phyloP scores from a whole-genome alignment of 129 eudicot species.

The Escallonia herrerae region DNA sequence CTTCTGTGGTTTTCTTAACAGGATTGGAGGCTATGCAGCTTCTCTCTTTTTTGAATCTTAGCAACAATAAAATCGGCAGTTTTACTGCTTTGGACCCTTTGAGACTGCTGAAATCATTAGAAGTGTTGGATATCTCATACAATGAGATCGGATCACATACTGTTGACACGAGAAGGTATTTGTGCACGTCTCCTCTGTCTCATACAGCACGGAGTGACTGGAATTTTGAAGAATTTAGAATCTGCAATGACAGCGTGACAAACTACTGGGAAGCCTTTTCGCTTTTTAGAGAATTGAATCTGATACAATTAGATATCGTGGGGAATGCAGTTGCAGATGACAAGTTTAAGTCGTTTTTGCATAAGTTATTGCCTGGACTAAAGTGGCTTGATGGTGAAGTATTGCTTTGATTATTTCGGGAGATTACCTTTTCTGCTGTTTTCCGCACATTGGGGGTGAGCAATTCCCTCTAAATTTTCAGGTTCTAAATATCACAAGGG shows the following conservation, averaged over 20 bases:
- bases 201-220: constrained; percentile 43
- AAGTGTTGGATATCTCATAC: constrained; percentile 58
- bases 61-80: constrained; percentile 63
- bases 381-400: constrained; percentile 74
- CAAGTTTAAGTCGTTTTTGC: constrained; percentile 34
- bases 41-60: constrained; percentile 69
- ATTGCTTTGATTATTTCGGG: constrained; percentile 15
- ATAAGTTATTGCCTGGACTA: constrained; percentile 54
- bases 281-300: constrained; percentile 43
- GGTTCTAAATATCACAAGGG: too few relatives aligned
- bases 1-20: constrained; percentile 21
- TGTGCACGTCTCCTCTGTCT: constrained; percentile 72
- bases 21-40: constrained; percentile 89
- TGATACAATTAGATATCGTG: constrained; percentile 54
- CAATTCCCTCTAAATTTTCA: neutral
- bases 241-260: constrained; percentile 14
- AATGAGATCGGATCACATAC: constrained; percentile 81
- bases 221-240: constrained; percentile 24
- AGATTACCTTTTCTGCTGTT: neutral
- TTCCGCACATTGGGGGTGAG: neutral
- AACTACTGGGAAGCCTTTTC: constrained; percentile 68
- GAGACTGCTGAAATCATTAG: constrained; percentile 46
- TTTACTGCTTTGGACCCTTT: constrained; percentile 76
- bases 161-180: constrained; percentile 66
- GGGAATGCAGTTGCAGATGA: constrained; percentile 56